Conservation (phyloP, 257 asterid genomes). For the Linderniella brevidens region DNA sequence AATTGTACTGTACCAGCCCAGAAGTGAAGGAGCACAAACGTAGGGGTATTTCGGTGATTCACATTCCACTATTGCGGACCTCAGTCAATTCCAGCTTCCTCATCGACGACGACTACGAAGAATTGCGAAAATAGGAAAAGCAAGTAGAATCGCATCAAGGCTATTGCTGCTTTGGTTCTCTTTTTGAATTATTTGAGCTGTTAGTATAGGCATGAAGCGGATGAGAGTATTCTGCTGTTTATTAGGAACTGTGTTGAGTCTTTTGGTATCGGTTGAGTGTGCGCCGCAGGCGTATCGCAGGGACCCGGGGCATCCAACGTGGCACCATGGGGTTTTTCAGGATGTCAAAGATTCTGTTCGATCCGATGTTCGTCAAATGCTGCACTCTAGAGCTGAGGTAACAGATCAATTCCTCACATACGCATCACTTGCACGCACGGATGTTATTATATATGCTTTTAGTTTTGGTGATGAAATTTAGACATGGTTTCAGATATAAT, state of each 20-base stretch:
- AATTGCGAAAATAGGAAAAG: not conserved
- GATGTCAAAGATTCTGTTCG: conserved; percentile 83
- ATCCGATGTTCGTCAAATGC: conserved; percentile 87
- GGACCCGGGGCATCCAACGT: conserved; percentile 91
- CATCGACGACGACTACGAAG: not conserved
- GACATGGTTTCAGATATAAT: too few species aligned
- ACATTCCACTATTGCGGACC: not conserved
- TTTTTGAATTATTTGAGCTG: not conserved
- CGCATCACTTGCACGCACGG: too few species aligned
- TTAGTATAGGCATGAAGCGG: conserved; percentile 21
- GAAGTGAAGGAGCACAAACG: too few species aligned
- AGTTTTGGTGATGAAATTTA: too few species aligned
- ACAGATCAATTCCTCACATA: not conserved
- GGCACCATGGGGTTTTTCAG: conserved; percentile 97
- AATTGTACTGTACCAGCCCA: too few species aligned
- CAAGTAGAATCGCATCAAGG: not conserved
- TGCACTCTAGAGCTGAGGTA: conserved; percentile 95
- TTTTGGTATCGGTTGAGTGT: conserved; percentile 23
- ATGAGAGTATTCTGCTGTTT: conserved; percentile 11
- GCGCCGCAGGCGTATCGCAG: conserved; percentile 73
- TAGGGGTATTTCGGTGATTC: conserved; percentile 1
- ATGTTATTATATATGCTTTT: too few species aligned
- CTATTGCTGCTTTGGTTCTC: conserved; percentile 1
- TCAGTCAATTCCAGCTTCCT: too few species aligned
- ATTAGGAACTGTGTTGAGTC: conserved; percentile 25